Conservation (phyloP, 1,139 yeast species). For the Candida sp. region DNA sequence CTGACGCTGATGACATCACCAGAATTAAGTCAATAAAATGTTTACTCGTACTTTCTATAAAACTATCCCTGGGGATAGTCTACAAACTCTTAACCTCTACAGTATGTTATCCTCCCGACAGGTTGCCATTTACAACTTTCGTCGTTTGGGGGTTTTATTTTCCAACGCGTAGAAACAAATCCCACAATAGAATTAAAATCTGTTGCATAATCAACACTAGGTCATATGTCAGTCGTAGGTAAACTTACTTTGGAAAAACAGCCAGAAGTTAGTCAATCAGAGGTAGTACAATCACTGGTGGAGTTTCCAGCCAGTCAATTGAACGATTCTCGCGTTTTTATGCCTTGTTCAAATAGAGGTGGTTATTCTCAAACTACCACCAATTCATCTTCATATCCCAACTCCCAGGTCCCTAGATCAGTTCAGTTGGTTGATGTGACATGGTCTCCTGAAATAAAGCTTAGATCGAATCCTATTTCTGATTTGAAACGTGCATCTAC, state of each 20-base stretch:
- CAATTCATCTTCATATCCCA: not conserved
- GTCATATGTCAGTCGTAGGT: not conserved
- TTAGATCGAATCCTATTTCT: not conserved
- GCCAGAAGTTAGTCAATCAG: not conserved
- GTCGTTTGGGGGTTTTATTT: no score
- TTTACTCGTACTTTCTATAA: no score
- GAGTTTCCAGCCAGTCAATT: slow-evolving; percentile 1
- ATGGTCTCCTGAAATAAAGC: not conserved
- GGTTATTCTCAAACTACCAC: not conserved
- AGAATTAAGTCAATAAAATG: no score
- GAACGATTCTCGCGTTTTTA: not conserved
- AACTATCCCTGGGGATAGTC: no score
- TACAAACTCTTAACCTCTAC: no score
- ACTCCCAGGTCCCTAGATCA: not conserved
- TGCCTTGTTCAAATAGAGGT: not conserved
- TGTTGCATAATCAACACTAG: not conserved
- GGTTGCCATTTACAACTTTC: no score
- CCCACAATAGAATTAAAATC: not conserved
- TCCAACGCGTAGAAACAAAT: not conserved
- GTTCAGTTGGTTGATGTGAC: not conserved
- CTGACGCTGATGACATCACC: no score
- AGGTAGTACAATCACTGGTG: not conserved
- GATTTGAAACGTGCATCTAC: no score
- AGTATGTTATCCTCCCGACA: no score
- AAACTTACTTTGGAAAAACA: not conserved